phyloP scores from a whole-genome alignment of 306 rosid species.

The Glycyrrhiza uralensis region DNA sequence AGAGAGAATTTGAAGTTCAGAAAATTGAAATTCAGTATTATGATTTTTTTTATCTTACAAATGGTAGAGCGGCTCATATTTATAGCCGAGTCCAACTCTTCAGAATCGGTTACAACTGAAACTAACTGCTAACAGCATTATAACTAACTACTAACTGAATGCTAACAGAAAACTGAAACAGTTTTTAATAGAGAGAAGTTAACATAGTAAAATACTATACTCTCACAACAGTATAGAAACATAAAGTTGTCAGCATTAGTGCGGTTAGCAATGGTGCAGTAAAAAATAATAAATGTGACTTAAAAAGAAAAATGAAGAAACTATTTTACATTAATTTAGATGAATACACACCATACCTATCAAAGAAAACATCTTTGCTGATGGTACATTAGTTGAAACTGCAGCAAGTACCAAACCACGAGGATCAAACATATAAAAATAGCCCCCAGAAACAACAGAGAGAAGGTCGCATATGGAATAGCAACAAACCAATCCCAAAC shows the following conservation, averaged over 20 bases:
- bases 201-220: too few relatives aligned
- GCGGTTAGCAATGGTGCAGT: background rate
- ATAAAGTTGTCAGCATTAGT: background rate
- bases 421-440: conserved; percentile 93
- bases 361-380: conserved; percentile 85
- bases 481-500: conserved; percentile 86
- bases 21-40: too few relatives aligned
- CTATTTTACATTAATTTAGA: conserved; percentile 10
- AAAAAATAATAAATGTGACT: conserved; percentile 9
- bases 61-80: too few relatives aligned
- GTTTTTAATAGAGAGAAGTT: too few relatives aligned
- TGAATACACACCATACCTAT: conserved; percentile 45
- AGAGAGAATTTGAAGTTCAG: too few relatives aligned
- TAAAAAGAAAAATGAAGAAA: background rate
- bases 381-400: conserved; percentile 63
- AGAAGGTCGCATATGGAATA: conserved; percentile 78
- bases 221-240: background rate
- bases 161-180: too few relatives aligned
- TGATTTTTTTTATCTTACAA: too few relatives aligned
- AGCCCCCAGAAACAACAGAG: conserved; percentile 78
- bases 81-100: too few relatives aligned
- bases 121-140: too few relatives aligned
- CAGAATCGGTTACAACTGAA: too few relatives aligned
- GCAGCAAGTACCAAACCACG: conserved; percentile 71
- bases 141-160: too few relatives aligned